Evolutionary conservation across 2,329 filamentous ascomycete genomes (phyloP).

Genomic region (Colletotrichum orbiculare): DNA sequence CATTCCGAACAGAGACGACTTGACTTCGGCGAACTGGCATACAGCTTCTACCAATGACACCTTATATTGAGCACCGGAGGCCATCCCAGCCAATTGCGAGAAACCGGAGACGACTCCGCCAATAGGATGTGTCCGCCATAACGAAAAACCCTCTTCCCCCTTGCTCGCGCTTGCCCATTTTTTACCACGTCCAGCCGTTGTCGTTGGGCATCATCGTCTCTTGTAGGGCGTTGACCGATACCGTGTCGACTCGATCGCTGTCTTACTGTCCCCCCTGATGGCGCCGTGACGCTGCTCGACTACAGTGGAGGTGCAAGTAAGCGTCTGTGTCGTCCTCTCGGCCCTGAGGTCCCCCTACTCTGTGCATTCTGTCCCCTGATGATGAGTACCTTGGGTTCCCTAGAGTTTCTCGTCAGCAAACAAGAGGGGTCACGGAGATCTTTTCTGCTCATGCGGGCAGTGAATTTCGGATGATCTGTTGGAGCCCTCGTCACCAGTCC

Average conservation of each 20-base stretch:
- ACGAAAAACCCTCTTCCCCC: background rate
- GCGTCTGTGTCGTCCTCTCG: too few relatives aligned
- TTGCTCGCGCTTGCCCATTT: background rate
- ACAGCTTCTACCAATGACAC: background rate
- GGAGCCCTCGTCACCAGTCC: too few relatives aligned
- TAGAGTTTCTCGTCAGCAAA: too few relatives aligned
- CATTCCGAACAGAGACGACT: too few relatives aligned
- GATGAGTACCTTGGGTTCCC: too few relatives aligned
- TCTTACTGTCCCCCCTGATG: conserved; percentile 3
- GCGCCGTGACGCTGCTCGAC: background rate
- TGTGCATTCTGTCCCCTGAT: too few relatives aligned
- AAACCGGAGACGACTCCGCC: conserved; percentile 8
- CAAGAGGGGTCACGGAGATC: too few relatives aligned
- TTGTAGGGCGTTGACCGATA: background rate
- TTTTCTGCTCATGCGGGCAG: too few relatives aligned
- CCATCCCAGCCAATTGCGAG: background rate
- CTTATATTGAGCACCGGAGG: background rate
- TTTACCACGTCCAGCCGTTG: background rate
- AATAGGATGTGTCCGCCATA: conserved; percentile 1
- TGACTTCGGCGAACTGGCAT: background rate
- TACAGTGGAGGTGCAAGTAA: too few relatives aligned
- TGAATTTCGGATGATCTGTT: too few relatives aligned
- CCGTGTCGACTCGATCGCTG: background rate
- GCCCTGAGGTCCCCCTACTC: too few relatives aligned
- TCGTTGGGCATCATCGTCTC: conserved; percentile 17